Base-by-base conservation (phyloP, 2,329 filamentous ascomycete genomes). In the Neopestalotiopsis rosae region DNA sequence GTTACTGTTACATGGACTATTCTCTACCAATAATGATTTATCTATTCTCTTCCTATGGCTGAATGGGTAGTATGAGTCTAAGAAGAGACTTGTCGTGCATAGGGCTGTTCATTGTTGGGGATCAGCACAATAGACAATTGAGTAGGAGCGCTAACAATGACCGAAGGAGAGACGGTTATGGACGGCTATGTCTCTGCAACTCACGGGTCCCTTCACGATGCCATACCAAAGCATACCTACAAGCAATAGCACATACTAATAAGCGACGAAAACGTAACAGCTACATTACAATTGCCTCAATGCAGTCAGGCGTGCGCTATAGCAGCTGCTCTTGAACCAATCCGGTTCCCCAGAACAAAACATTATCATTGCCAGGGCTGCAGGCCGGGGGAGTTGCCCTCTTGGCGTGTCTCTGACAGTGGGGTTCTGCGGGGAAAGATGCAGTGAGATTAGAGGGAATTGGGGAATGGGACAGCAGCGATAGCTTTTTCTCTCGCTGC, bases 401-500 rank as follows among this genome's bases (percentile, higher is more conserved):
- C 59, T 62, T 34, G 59, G 59, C 59, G n/a, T 62, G 59, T 34
- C 32, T 52, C 32, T 34, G 59, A 17, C 34, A 62, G 59, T 62
- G 59, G 59, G 30, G 59, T 40, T 62, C 34, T 62, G 59, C 59
- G 59, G 59, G 57, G 59, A 30, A 28, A 62, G 13, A 17, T 62
- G 59, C 59, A 34, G 30, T 38, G 5, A 20, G 45, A 52, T 52
- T 52, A n/a, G 45, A 52, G 45, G 45, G 45, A 20, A 52, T 52
- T 24, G 20, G 20, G 45, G 32, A 40, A 62, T 62, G 32, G 20
- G 30, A 34, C 34, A 34, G 59, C 30, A 3, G 30, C n/a, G 34
- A 62, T 62, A 20, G 30, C 30, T 34, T 30, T 62, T 62, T 38
- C 59, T 62, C 59, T 20, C 34, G 59, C 59, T 62, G 59, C 59